Conservation (phyloP, 2,329 filamentous ascomycete genomes). For the Botrytis galanthina region DNA sequence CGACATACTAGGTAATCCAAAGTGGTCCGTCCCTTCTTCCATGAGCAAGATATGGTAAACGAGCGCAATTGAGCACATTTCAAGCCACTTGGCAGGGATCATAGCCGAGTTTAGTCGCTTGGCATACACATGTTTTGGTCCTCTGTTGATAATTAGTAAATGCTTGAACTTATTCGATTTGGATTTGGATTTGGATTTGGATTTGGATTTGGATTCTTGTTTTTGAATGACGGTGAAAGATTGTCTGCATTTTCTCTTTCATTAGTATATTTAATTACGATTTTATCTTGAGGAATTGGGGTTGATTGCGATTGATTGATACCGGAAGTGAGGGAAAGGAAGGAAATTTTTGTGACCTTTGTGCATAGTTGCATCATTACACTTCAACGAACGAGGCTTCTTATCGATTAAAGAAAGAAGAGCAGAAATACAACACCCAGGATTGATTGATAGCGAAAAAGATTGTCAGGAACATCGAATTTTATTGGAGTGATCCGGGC, state of each 20-base stretch:
- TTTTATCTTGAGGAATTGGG: neutral
- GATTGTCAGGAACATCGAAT: neutral
- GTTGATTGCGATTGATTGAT: neutral
- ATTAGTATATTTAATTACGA: neutral
- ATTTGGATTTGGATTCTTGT: neutral
- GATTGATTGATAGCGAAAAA: neutral
- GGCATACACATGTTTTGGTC: neutral
- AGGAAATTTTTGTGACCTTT: neutral
- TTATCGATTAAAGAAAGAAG: neutral
- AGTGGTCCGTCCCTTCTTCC: neutral
- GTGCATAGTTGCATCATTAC: constrained; percentile 19
- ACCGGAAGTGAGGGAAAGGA: neutral
- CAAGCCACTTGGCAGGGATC: constrained; percentile 17
- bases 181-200: neutral
- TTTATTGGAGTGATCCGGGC: neutral
- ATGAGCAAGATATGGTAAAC: neutral
- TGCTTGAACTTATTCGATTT: neutral
- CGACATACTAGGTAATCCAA: neutral
- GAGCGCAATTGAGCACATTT: constrained; percentile 24
- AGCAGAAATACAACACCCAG: neutral
- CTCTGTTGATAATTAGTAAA: neutral
- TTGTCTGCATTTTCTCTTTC: neutral
- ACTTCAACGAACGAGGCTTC: neutral
- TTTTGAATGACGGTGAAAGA: neutral
- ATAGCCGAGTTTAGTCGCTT: constrained; percentile 3